Evolutionary conservation across 345 rosid genomes (phyloP).

Genomic region (Moricandia arvensis): DNA sequence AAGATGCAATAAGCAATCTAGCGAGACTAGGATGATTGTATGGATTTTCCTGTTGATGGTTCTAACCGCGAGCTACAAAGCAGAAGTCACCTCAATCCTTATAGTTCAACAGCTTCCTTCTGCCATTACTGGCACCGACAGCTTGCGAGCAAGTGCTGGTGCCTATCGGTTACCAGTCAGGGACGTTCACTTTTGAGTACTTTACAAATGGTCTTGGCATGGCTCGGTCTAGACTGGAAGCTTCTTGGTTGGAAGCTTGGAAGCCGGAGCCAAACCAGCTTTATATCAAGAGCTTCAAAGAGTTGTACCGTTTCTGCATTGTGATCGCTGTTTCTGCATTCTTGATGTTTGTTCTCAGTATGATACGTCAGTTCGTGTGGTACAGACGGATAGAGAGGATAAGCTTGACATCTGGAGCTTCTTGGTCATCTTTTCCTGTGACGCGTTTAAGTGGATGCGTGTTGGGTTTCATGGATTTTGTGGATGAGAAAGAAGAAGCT

Average conservation of each 20-base stretch:
- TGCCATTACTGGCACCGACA: conserved; percentile 72
- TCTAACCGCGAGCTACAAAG: conserved; percentile 83
- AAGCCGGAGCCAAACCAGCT: conserved; percentile 55
- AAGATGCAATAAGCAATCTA: conserved; percentile 57
- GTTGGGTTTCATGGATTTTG: conserved; percentile 57
- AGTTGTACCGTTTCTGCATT: conserved; percentile 64
- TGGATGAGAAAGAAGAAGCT: conserved; percentile 83
- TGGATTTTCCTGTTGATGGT: conserved; percentile 94
- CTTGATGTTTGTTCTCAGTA: conserved; percentile 49
- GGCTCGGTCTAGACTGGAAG: conserved; percentile 55
- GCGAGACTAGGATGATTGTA: conserved; percentile 74
- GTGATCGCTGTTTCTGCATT: conserved; percentile 47
- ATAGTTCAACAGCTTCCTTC: conserved; percentile 82
- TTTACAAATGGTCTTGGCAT: conserved; percentile 56
- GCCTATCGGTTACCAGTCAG: conserved; percentile 83
- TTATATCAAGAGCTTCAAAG: conserved; percentile 72
- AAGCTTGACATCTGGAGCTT: conserved; percentile 17
- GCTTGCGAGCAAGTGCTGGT: conserved; percentile 54
- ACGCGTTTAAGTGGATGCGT: conserved; percentile 39
- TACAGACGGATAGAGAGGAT: conserved; percentile 47
- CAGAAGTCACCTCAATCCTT: conserved; percentile 83
- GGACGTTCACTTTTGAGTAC: conserved; percentile 68
- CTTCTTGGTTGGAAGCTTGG: too few species aligned
- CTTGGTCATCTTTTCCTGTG: conserved; percentile 25
- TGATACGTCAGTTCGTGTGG: conserved; percentile 51